Conservation (phyloP, 225 moss, liverwort and hornwort species). For the Bryoerythrophyllum caledonicum region DNA sequence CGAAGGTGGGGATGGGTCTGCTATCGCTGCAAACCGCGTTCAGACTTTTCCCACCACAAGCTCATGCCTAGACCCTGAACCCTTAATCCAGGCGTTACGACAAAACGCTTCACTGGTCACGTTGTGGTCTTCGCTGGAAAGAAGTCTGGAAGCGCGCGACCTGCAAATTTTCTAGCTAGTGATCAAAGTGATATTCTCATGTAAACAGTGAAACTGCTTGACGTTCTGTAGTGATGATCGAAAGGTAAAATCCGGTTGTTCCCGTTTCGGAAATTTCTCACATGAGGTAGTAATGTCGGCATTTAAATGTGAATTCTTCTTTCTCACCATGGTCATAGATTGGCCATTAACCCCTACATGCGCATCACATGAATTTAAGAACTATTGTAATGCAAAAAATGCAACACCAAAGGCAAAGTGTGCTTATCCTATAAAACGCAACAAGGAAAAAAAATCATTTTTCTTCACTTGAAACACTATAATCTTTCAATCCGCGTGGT, state of each 20-base stretch:
- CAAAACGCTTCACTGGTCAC: neutral
- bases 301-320: too few relatives aligned
- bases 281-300: neutral
- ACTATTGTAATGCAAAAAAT: too few relatives aligned
- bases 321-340: too few relatives aligned
- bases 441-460: too few relatives aligned
- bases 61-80: neutral
- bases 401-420: too few relatives aligned
- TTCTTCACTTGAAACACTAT: too few relatives aligned
- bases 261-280: neutral
- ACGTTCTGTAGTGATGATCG: too few relatives aligned
- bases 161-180: neutral
- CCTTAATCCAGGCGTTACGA: slow-evolving; percentile 9
- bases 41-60: neutral
- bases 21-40: neutral
- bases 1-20: neutral
- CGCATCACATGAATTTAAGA: too few relatives aligned
- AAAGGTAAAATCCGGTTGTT: neutral
- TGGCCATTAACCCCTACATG: too few relatives aligned
- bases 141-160: neutral
- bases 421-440: too few relatives aligned
- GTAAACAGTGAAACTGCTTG: too few relatives aligned
- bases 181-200: neutral
- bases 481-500: too few relatives aligned
- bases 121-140: neutral